Base-by-base conservation (phyloP, 192 early-diverging fungal species). In the Backusella sp. region DNA sequence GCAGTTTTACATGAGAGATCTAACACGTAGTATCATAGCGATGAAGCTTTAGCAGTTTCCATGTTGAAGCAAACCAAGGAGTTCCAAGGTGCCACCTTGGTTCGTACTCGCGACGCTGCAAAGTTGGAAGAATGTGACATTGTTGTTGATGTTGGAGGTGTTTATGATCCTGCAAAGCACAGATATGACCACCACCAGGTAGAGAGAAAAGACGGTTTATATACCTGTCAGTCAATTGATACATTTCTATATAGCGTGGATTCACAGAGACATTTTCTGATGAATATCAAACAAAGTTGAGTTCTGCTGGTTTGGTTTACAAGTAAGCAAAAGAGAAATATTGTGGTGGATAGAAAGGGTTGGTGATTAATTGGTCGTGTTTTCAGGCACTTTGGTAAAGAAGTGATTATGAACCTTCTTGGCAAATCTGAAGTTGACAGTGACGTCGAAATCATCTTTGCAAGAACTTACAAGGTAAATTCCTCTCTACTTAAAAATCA, bases 231-330 rank as follows among this genome's bases (percentile, higher is more conserved):
- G 42, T 4, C 14, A 44, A 59, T 21, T 26, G 11, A 59, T 28
- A 62, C 4, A 62, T 26, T 3, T 37, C 4, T 35, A 42, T 23
- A 26, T 62, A 81, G 84, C 91, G 96, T 71, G 96, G 94, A 46
- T 99, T 99, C 73, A 84, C 83, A 32, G 95, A 96, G 78, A 95
- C 94, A 70, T 99, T 97, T 80, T 89, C 88, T 35, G 80, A 75
- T 26, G 82, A 89, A 69, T 91, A 95, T 77, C 76, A 88, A 77
- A 96, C 92, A 78, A 95, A 95, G 85, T 89, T 99, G 66, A 97
- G 95, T 80, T 93, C 91, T 77, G 97, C 97, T n/a, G 97, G 97
- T 4, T 83, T 99, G 8, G 88, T 98, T 56, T 99, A 99, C 92
- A 98, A 97, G 90, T 87, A 81, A 82, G 15, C 39, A 36, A 34